Percentiles rank a stretch among this genome's conserved stretches.
phyloP scores from a whole-genome alignment of 441 rosid genomes.

The Rhodomyrtus psidioides region DNA sequence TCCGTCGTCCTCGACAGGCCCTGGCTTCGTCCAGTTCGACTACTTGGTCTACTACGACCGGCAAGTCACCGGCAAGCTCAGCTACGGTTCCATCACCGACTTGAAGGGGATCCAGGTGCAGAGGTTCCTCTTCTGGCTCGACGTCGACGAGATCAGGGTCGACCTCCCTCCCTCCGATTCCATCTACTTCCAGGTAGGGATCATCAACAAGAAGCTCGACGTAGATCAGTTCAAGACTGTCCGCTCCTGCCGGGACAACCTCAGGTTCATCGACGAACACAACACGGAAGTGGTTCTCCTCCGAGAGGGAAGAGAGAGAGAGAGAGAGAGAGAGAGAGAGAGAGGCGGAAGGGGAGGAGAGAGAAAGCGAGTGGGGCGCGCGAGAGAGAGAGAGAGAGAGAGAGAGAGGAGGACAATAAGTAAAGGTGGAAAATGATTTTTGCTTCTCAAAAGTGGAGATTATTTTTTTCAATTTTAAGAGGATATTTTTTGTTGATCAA shows the following conservation, averaged over 20 bases:
- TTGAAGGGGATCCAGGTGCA: slow-evolving; percentile 82
- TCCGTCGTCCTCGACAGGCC: slow-evolving; percentile 35
- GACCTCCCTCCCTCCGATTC: slow-evolving; percentile 81
- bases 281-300: too few species aligned
- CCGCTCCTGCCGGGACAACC: slow-evolving; percentile 69
- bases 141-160: slow-evolving; percentile 77
- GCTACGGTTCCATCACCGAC: slow-evolving; percentile 61
- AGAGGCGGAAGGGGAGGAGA: too few species aligned
- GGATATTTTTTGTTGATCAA: too few species aligned
- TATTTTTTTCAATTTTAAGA: too few species aligned
- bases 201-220: slow-evolving; percentile 79
- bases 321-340: too few species aligned
- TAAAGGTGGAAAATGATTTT: too few species aligned
- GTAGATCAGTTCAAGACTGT: slow-evolving; percentile 75
- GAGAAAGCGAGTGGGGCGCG: too few species aligned
- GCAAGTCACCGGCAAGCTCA: slow-evolving; percentile 53
- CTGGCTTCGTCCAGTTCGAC: slow-evolving; percentile 67
- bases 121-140: slow-evolving; percentile 65
- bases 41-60: slow-evolving; percentile 76
- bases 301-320: too few species aligned
- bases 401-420: too few species aligned
- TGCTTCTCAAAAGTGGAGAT: too few species aligned
- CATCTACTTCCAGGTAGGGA: slow-evolving; percentile 83
- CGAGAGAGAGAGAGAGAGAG: too few species aligned
- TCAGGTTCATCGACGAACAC: too few species aligned